Conservation (phyloP, 495 filamentous ascomycete species). For the Podospora tetraspora region DNA sequence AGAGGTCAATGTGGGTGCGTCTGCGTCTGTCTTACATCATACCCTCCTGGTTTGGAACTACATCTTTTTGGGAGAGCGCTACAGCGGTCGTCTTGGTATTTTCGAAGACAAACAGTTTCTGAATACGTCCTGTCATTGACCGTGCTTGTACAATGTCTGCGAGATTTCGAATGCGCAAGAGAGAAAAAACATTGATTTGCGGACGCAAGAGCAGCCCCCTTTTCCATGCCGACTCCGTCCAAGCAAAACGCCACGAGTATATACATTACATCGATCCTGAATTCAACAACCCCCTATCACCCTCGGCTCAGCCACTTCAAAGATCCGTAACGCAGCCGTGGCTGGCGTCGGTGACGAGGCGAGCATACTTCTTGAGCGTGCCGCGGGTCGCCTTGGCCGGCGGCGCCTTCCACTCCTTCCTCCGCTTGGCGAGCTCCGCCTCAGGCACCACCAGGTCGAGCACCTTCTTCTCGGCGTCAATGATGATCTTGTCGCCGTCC, state of each 20-base stretch:
- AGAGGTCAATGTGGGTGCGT: not conserved
- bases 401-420: slow-evolving; percentile 61
- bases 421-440: slow-evolving; percentile 59
- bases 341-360: slow-evolving; percentile 66
- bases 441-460: slow-evolving; percentile 56
- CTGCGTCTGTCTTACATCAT: not conserved
- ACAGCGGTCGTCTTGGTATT: not conserved
- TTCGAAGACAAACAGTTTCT: not conserved
- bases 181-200: not conserved
- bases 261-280: slow-evolving; percentile 9
- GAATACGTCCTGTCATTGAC: not conserved
- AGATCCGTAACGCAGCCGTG: slow-evolving; percentile 76
- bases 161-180: not conserved
- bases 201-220: slow-evolving; percentile 8
- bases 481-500: slow-evolving; percentile 64
- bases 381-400: slow-evolving; percentile 63
- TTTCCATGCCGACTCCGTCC: slow-evolving; percentile 8
- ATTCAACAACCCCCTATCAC: not conserved
- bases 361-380: slow-evolving; percentile 72
- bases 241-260: slow-evolving; percentile 13
- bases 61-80: not conserved
- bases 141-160: not conserved
- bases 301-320: not conserved
- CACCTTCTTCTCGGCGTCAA: slow-evolving; percentile 62
- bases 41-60: not conserved